Percentiles rank a stretch among this genome's conserved stretches.
Conservation (phyloP, 768 basidiomycete species). For the Leucosporidium creatinivorum region DNA sequence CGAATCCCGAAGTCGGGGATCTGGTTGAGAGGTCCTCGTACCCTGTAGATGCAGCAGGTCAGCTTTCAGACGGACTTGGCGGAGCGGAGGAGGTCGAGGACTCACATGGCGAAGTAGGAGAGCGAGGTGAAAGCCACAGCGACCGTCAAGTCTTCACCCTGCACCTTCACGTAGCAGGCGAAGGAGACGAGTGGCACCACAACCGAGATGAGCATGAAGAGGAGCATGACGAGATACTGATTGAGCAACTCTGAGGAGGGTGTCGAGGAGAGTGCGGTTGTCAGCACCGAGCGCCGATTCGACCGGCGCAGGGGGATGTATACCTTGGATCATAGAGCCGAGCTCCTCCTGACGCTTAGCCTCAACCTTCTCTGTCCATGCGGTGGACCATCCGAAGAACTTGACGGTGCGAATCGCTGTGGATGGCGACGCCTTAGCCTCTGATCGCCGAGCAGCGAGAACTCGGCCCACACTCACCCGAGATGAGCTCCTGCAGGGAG, state of each 20-base stretch:
- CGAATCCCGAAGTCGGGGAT: conserved; percentile 75
- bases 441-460: neutral
- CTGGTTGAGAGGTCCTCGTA: conserved; percentile 58
- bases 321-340: conserved; percentile 9
- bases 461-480: neutral
- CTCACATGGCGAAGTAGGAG: conserved; percentile 68
- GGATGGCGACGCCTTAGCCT: neutral
- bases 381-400: conserved; percentile 28
- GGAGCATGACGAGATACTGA: neutral
- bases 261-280: too few relatives aligned
- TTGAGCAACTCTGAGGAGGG: neutral
- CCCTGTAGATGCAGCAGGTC: neutral
- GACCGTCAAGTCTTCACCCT: conserved; percentile 67
- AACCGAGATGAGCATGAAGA: conserved; percentile 14
- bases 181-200: conserved; percentile 21
- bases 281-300: too few relatives aligned
- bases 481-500: conserved; percentile 25
- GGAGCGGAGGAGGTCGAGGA: neutral
- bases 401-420: conserved; percentile 28
- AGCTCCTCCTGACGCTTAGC: conserved; percentile 9
- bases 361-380: conserved; percentile 9
- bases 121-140: conserved; percentile 82
- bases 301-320: neutral
- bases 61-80: too few relatives aligned
- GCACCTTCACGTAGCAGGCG: conserved; percentile 39